Evolutionary conservation across 2,329 filamentous ascomycete genomes (phyloP).

Genomic region (Trichoderma sp.): DNA sequence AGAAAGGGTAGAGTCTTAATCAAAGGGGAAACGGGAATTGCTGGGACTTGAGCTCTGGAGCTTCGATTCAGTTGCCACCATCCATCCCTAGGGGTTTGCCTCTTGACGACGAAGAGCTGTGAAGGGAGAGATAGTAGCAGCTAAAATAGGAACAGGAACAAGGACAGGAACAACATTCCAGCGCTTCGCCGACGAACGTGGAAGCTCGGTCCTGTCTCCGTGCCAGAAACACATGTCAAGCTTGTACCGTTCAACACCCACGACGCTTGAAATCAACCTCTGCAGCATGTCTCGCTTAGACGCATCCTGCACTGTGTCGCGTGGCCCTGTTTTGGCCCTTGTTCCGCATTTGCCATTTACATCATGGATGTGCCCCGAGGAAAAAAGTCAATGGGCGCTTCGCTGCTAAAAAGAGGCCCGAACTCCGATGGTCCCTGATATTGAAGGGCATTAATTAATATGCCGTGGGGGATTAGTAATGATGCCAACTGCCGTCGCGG

Average conservation of each 20-base stretch:
- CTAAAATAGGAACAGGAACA: no score
- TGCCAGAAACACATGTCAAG: no score
- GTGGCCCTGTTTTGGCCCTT: not conserved
- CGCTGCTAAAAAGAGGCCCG: not conserved
- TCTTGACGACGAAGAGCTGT: no score
- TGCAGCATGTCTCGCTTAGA: not conserved
- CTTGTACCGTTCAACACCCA: not conserved
- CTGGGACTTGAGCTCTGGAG: not conserved
- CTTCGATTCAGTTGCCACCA: not conserved
- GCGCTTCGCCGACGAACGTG: no score
- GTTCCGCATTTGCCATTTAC: not conserved
- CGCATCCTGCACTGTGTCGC: constrained; percentile 15
- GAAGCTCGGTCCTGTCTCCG: no score
- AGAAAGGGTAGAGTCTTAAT: no score
- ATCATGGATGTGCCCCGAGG: not conserved
- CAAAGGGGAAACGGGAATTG: not conserved
- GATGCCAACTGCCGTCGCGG: constrained; percentile 1
- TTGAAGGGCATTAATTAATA: constrained; percentile 14
- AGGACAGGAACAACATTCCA: no score
- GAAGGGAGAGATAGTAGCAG: not conserved
- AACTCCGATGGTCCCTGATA: constrained; percentile 15
- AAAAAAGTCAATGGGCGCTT: not conserved
- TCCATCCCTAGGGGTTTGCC: not conserved
- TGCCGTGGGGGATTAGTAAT: constrained; percentile 16
- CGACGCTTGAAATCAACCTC: no score